These are phyloP conservation scores for Chenopodium suecicum DNA, from an alignment of 148 eudicot genomes.

Conservation along the genomic window DNA sequence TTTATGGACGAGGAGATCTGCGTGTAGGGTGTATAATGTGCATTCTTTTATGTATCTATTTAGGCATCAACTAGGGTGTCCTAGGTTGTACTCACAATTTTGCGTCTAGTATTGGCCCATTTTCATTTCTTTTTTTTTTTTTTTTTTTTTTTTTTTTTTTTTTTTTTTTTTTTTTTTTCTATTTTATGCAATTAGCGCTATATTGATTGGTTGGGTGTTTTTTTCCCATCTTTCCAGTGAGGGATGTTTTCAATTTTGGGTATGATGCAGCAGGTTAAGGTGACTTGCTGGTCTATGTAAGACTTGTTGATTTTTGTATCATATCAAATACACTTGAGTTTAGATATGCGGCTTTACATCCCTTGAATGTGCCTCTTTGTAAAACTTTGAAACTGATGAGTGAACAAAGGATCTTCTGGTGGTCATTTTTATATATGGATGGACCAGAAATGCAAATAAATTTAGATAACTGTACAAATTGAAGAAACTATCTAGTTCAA, in stretches of 20 bases:
- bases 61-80: slow-evolving; percentile 19
- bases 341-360: slow-evolving; percentile 13
- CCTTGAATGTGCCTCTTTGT: neutral
- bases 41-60: slow-evolving; percentile 25
- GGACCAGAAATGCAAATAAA: too few relatives aligned
- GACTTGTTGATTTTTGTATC: slow-evolving; percentile 20
- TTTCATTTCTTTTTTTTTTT: neutral
- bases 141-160: too few relatives aligned
- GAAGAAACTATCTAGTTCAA: too few relatives aligned
- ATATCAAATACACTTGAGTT: slow-evolving; percentile 16
- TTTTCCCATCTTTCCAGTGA: neutral
- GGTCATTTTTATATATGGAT: too few relatives aligned
- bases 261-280: slow-evolving; percentile 17
- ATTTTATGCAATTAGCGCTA: neutral
- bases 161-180: too few relatives aligned
- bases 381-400: neutral
- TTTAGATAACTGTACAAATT: too few relatives aligned
- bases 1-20: slow-evolving; percentile 16
- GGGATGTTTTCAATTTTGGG: slow-evolving; percentile 15
- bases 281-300: slow-evolving; percentile 19
- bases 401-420: too few relatives aligned
- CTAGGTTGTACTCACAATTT: slow-evolving; percentile 17
- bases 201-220: slow-evolving; percentile 6
- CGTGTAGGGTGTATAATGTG: slow-evolving; percentile 14
- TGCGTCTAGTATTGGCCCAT: neutral